Conservation (phyloP, 768 basidiomycete genomes). For the Auriscalpium microsporum region DNA sequence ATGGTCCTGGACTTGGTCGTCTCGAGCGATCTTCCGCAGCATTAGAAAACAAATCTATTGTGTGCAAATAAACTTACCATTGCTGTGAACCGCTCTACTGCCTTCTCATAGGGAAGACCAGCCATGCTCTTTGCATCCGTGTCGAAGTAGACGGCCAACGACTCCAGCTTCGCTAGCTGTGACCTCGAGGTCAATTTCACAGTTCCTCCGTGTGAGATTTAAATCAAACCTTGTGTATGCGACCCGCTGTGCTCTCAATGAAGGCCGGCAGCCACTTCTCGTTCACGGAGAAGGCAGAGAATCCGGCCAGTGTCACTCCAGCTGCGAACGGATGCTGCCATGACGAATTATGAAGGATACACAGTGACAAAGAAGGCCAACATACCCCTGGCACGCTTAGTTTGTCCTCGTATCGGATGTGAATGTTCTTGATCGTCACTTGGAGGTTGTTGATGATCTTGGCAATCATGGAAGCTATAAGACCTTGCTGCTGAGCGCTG, state of each 20-base stretch:
- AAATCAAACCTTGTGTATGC: conserved; percentile 72
- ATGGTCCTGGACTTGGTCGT: conserved; percentile 45
- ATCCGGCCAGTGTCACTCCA: conserved; percentile 80
- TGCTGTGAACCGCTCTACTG: conserved; percentile 61
- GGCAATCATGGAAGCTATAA: conserved; percentile 72
- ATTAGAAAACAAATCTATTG: neutral
- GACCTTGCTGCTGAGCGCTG: conserved; percentile 65
- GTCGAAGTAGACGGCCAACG: conserved; percentile 89
- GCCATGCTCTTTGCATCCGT: conserved; percentile 81
- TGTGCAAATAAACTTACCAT: conserved; percentile 39
- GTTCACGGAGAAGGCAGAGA: conserved; percentile 85
- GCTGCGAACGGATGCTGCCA: conserved; percentile 89
- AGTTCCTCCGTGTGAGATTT: too few species aligned
- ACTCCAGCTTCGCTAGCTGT: conserved; percentile 79
- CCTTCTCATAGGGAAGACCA: conserved; percentile 54
- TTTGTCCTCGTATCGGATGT: conserved; percentile 93
- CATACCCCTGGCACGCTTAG: conserved; percentile 86
- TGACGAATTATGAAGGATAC: neutral
- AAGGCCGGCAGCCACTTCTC: conserved; percentile 84
- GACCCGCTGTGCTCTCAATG: conserved; percentile 80
- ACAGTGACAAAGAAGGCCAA: conserved; percentile 2
- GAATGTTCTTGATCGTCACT: conserved; percentile 91
- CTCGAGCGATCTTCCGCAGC: conserved; percentile 40
- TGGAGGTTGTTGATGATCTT: conserved; percentile 96
- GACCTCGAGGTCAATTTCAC: neutral